Percentiles rank a stretch among this genome's conserved stretches.
Evolutionary conservation across 129 eudicot species (phyloP).

Genomic region (Ambrosia artemisiifolia): DNA sequence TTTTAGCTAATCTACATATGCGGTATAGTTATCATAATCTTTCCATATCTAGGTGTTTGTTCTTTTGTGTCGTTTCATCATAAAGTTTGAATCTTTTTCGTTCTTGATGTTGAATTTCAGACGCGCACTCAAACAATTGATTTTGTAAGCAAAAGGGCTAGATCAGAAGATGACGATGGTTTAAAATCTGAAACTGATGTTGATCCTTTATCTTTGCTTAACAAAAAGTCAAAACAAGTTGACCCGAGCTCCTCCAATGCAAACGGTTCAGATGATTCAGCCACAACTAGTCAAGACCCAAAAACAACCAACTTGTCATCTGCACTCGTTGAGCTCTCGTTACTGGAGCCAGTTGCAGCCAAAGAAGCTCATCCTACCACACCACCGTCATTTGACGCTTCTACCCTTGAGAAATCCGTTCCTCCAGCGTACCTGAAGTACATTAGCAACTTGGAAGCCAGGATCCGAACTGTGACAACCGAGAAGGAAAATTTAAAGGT

Average conservation of each 20-base stretch:
- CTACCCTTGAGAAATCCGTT: constrained; percentile 68
- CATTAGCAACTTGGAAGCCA: constrained; percentile 60
- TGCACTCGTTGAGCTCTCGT: constrained; percentile 43
- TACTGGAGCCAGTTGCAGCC: constrained; percentile 18
- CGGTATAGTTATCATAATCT: background rate
- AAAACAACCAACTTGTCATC: constrained; percentile 30
- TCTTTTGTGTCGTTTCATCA: background rate
- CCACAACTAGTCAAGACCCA: constrained; percentile 47
- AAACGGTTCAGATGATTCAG: constrained; percentile 62
- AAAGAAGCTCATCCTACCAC: constrained; percentile 11
- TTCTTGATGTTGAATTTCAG: constrained; percentile 14
- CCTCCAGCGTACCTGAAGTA: constrained; percentile 78
- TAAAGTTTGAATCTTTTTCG: constrained; percentile 15
- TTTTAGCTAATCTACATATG: background rate
- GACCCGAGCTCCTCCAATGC: constrained; percentile 47
- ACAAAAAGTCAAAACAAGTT: constrained; percentile 19
- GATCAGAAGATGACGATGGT: constrained; percentile 37
- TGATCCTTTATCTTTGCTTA: constrained; percentile 41
- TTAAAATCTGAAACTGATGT: constrained; percentile 29
- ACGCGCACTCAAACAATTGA: constrained; percentile 31
- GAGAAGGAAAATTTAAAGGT: constrained; percentile 73
- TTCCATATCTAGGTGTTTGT: constrained; percentile 6
- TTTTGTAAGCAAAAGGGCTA: constrained; percentile 55
- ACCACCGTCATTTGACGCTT: constrained; percentile 49
- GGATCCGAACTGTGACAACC: constrained; percentile 64